Conservation (phyloP, 306 rosid genomes). For the Cyamopsis tetragonoloba region DNA sequence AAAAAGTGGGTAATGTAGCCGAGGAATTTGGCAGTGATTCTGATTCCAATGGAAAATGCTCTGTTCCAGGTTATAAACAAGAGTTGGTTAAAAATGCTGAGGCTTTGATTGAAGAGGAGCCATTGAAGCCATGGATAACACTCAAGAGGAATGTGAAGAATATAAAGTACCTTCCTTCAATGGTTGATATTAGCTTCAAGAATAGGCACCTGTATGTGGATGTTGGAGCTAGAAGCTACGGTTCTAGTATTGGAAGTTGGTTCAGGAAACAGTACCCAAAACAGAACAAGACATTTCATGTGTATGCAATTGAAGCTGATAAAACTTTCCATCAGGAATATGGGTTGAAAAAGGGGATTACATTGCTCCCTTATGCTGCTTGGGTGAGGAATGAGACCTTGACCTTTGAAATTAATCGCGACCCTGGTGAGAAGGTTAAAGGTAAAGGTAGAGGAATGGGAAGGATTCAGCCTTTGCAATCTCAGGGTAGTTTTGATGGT, state of each 20-base stretch:
- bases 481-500: conserved; percentile 28
- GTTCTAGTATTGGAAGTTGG: conserved; percentile 95
- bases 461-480: conserved; percentile 64
- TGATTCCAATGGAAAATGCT: conserved; percentile 40
- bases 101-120: conserved; percentile 66
- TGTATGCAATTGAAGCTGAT: conserved; percentile 91
- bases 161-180: conserved; percentile 63
- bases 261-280: conserved; percentile 90
- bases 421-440: conserved; percentile 51
- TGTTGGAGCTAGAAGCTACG: conserved; percentile 91
- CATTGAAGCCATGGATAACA: conserved; percentile 87
- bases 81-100: conserved; percentile 58
- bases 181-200: conserved; percentile 84
- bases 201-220: conserved; percentile 74
- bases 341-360: conserved; percentile 55
- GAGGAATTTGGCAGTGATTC: background rate
- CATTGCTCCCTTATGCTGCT: conserved; percentile 76
- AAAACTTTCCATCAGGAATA: conserved; percentile 72
- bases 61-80: conserved; percentile 54
- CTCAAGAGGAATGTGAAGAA: conserved; percentile 82
- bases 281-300: conserved; percentile 83
- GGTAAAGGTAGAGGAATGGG: conserved; percentile 86
- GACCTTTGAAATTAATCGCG: conserved; percentile 63
- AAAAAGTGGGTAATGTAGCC: conserved; percentile 38
- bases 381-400: conserved; percentile 94